Base-by-base conservation (phyloP, 176 grass and related monocot species). In the Triticum monococcum region DNA sequence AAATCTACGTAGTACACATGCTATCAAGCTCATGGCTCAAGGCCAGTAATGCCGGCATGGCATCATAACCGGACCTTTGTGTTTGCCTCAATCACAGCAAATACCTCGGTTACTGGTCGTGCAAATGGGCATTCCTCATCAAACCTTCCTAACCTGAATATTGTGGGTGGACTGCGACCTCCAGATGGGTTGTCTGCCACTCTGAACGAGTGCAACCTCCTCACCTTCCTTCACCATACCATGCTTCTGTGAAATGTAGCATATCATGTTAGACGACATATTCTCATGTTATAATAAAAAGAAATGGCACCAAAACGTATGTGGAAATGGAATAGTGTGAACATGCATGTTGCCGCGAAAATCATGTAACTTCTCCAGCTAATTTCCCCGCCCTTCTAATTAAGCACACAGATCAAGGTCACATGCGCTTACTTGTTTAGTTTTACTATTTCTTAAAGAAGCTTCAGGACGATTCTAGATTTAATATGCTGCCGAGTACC, bases 131-230 rank as follows among this genome's bases (percentile, higher is more conserved):
- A 8, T 78, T 91, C 50, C 38, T 12, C 71, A 35, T 90, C 80
- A 92, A 65, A 91, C 78, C 87, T 94, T 92, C 83, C 94, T 91
- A 52, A 99, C 92, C 89, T 99, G 97, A 89, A 99, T 96, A 69
- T 92, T 94, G 77, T 99, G 97, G 52, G 92, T 99, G 79, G 94
- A 96, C 83, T 99, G 97, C 17, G 94, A 99, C 89, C 94, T 91
- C 97, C 97, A 99, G 87, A 99, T 99, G 20, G 97, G 94, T 68
- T 90, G 92, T 30, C 68, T 89, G 32, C 97, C 97, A 79, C 97
- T 99, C 81, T 99, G 97, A 82, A 99, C 86, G 2, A 99, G 92
- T 75, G 97, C 94, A 81, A 99, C 90, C 84, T 96, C 89, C 79
- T 99, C 94, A 2, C 97, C 94, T 77, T 94, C 92, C 83, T 94